Conservation (phyloP, 2,329 filamentous ascomycete genomes). For the Colletotrichum salicis region DNA sequence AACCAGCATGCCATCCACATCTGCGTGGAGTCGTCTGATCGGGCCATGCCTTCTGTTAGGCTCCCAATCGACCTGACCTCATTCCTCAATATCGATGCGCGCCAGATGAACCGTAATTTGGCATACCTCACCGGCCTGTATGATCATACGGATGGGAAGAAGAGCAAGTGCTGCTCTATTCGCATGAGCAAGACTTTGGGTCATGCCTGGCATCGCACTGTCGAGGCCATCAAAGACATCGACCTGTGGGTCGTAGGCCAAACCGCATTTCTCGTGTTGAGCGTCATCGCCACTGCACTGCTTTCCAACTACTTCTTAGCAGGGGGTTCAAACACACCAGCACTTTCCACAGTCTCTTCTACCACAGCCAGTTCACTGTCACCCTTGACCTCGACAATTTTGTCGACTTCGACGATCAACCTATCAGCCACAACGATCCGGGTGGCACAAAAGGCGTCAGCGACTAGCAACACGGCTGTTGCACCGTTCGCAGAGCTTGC, state of each 20-base stretch:
- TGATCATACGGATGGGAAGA: constrained; percentile 36
- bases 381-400: not conserved
- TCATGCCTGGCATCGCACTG: not conserved
- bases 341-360: constrained; percentile 8
- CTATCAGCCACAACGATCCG: constrained; percentile 50
- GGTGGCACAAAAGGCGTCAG: constrained; percentile 40
- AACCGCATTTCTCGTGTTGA: not conserved
- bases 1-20: constrained; percentile 58
- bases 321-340: constrained; percentile 3
- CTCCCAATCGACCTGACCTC: constrained; percentile 60
- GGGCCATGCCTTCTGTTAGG: constrained; percentile 49
- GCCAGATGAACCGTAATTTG: constrained; percentile 64
- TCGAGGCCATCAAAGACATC: constrained; percentile 6
- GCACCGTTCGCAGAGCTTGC: constrained; percentile 54
- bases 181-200: constrained; percentile 18
- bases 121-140: constrained; percentile 58
- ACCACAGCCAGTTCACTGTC: not conserved
- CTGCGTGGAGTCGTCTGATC: constrained; percentile 54
- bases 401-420: constrained; percentile 47
- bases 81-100: constrained; percentile 61
- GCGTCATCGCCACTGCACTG: constrained; percentile 7
- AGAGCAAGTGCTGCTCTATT: not conserved
- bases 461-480: constrained; percentile 41
- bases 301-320: constrained; percentile 16
- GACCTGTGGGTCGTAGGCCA: constrained; percentile 18